Conservation (phyloP, 2,329 filamentous ascomycete species). For the Dryadomyces quercivorus region DNA sequence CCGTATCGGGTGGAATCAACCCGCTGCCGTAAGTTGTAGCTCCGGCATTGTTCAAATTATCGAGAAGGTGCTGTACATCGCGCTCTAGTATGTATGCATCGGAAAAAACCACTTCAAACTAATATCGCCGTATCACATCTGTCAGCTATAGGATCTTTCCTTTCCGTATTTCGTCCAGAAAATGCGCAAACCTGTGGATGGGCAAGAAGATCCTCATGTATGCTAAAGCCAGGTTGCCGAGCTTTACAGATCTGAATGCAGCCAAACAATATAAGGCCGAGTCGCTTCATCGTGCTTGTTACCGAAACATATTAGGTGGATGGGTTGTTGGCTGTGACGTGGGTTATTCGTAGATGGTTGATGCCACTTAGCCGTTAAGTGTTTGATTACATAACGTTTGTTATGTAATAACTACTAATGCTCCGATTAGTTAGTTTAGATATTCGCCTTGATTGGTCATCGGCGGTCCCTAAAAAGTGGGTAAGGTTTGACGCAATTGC, state of each 20-base stretch:
- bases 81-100: constrained; percentile 59
- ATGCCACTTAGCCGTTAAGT: constrained; percentile 2
- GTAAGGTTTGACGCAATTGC: too few relatives aligned
- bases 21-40: constrained; percentile 26
- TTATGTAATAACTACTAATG: not conserved
- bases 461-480: too few relatives aligned
- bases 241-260: constrained; percentile 32
- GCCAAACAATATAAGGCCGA: constrained; percentile 31
- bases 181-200: constrained; percentile 60
- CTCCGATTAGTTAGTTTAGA: not conserved
- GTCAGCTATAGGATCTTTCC: not conserved
- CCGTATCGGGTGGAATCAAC: constrained; percentile 27
- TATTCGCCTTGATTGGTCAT: too few relatives aligned
- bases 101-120: constrained; percentile 74
- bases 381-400: not conserved
- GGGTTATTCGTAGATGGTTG: not conserved
- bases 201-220: constrained; percentile 77
- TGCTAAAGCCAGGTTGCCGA: constrained; percentile 56
- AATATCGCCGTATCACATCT: constrained; percentile 1
- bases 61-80: constrained; percentile 53
- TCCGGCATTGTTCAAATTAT: constrained; percentile 20
- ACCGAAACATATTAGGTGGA: constrained; percentile 15
- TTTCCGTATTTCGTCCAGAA: too few relatives aligned
- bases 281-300: constrained; percentile 37
- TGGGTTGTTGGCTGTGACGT: not conserved